Evolutionary conservation across 305 asterid genomes (phyloP).

Genomic region (Lippia alba): DNA sequence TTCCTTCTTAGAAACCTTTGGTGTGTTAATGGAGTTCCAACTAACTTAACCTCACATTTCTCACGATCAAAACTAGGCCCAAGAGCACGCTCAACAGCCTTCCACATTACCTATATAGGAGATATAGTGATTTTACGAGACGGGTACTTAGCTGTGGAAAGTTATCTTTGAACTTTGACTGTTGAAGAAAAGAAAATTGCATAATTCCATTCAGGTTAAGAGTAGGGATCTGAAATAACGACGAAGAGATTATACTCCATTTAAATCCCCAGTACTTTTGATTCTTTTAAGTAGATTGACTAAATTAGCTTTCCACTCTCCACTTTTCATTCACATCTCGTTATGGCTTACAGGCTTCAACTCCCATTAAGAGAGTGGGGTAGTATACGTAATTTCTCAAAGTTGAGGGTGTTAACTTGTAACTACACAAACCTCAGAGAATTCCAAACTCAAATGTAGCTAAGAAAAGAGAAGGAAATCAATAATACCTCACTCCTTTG

Average conservation of each 20-base stretch:
- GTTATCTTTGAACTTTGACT: not conserved
- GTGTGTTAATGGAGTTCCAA: conserved; percentile 91
- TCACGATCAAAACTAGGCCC: conserved; percentile 79
- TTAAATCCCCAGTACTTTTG: no score
- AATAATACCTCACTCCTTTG: conserved; percentile 79
- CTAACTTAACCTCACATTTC: conserved; percentile 85
- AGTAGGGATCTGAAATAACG: not conserved
- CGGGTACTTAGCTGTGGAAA: not conserved
- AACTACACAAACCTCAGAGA: no score
- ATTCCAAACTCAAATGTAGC: not conserved
- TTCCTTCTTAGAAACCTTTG: conserved; percentile 75
- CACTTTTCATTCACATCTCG: no score
- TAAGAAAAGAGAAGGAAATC: not conserved
- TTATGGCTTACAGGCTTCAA: no score
- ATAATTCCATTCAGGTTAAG: not conserved
- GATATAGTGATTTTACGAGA: not conserved
- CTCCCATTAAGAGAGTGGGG: no score
- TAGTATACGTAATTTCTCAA: no score
- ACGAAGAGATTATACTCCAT: no score
- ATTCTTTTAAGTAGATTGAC: no score
- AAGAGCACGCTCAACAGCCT: conserved; percentile 87
- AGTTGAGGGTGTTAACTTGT: no score
- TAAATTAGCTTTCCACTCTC: no score
- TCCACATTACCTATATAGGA: conserved; percentile 75
- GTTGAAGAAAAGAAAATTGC: not conserved